Base-by-base conservation (phyloP, 2,329 filamentous ascomycete species). In the Myotisia sp. region DNA sequence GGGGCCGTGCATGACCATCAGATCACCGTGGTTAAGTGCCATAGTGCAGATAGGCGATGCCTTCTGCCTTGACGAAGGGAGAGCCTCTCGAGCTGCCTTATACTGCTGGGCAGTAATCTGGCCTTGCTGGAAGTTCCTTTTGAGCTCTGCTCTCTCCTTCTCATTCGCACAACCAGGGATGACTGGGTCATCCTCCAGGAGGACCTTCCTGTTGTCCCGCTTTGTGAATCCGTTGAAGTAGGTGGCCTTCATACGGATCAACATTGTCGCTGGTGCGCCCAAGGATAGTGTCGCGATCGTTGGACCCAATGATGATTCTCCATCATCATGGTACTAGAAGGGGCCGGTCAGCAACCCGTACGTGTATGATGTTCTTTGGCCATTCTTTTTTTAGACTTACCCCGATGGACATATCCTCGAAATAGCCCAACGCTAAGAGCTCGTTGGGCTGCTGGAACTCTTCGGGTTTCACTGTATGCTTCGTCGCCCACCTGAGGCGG, bases 261-360 rank as follows among this genome's bases (percentile, higher is more conserved):
- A 49, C 70, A 74, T 74, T 0, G 51, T 60, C 0, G 69, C 65
- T 5, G 59, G 58, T 0, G 56, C 58, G 3, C 71, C 71, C 0
- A 75, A 54, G 1, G 65, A 70, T 29, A 70, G 51, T 0, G 69
- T 71, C 0, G 66, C 65, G 26, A 74, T 70, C 0, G 63, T 68
- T 0, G 68, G 64, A 0, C 71, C 70, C 0, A 75, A 60, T 0
- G 63, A 64, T 1, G 42, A 47, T 48, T 75, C 70, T 14, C 71
- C 71, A 34, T 75, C 71, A 43, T 74, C 70, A 45, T 75, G 71
- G 47, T 67, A 74, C 52, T 67, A 17, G 8, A 24, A n/a, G n/a
- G n/a, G n/a, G n/a, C n/a, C n/a, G n/a, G n/a, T n/a, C n/a, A n/a
- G n/a, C n/a, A n/a, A n/a, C n/a, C n/a, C n/a, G n/a, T n/a, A n/a